Percentiles rank a stretch among this genome's conserved stretches.
Evolutionary conservation across 352 stramenopile genomes (phyloP).

Genomic region (Phytophthora syringae): DNA sequence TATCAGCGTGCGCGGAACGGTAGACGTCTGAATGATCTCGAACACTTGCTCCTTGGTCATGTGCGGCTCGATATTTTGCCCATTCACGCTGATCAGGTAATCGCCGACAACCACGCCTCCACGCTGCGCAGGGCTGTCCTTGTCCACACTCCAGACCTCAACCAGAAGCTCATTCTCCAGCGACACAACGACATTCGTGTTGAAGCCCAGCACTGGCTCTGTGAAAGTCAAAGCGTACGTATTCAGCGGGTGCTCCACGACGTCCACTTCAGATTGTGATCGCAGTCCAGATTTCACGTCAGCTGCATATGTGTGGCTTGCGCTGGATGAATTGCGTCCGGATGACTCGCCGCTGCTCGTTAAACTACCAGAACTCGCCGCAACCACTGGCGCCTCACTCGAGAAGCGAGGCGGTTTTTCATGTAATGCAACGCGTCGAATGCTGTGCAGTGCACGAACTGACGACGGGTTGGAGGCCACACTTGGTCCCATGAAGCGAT

Average conservation of each 20-base stretch:
- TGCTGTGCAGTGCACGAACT: constrained; percentile 53
- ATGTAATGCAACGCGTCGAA: constrained; percentile 70
- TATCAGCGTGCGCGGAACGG: constrained; percentile 56
- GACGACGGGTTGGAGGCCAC: constrained; percentile 45
- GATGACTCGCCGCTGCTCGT: constrained; percentile 44
- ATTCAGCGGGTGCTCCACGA: constrained; percentile 42
- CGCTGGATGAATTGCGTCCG: constrained; percentile 48
- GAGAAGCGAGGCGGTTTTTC: constrained; percentile 69
- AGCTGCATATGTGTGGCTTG: constrained; percentile 26
- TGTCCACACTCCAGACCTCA: constrained; percentile 61
- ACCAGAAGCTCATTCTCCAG: constrained; percentile 60
- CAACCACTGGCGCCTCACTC: constrained; percentile 49
- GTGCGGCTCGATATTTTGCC: constrained; percentile 60
- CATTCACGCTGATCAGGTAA: constrained; percentile 68
- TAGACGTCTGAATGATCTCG: constrained; percentile 62
- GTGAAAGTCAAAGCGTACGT: constrained; percentile 74
- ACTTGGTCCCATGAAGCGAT: constrained; percentile 75
- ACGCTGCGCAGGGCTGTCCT: constrained; percentile 56
- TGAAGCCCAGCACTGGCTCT: constrained; percentile 61
- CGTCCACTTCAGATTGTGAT: constrained; percentile 43
- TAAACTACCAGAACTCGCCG: constrained; percentile 29
- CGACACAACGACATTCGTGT: constrained; percentile 57
- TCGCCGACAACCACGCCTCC: constrained; percentile 65
- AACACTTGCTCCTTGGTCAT: constrained; percentile 70
- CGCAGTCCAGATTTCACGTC: constrained; percentile 29